phyloP scores from a whole-genome alignment of 257 asterid genomes.

The Dorcoceras hygrometricum region DNA sequence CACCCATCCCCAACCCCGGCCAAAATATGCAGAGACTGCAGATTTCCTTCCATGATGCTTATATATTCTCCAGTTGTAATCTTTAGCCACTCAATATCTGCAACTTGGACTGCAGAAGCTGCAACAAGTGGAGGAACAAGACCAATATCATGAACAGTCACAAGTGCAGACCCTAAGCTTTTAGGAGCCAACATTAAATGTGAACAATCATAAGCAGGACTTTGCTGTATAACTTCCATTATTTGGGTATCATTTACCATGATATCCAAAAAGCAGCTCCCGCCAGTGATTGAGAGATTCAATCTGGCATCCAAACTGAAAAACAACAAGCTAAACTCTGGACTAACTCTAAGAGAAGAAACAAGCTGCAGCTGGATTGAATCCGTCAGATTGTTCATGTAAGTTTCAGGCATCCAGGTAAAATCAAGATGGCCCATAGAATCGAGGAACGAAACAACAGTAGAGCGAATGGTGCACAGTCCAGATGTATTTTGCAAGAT shows the following conservation, averaged over 20 bases:
- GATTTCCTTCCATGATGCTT: conserved; percentile 69
- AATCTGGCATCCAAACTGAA: conserved; percentile 63
- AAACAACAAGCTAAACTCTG: conserved; percentile 67
- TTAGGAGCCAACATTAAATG: conserved; percentile 76
- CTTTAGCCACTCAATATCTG: conserved; percentile 87
- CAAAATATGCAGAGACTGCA: conserved; percentile 42
- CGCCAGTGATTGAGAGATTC: conserved; percentile 79
- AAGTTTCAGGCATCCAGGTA: conserved; percentile 29
- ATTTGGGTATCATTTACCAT: conserved; percentile 59
- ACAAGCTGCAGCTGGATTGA: conserved; percentile 76
- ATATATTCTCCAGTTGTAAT: conserved; percentile 56
- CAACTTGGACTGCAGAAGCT: conserved; percentile 69
- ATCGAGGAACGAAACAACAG: conserved; percentile 43
- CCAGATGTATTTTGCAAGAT: conserved; percentile 76
- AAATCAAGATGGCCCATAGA: conserved; percentile 37
- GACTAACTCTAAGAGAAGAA: conserved; percentile 69
- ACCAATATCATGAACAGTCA: conserved; percentile 74
- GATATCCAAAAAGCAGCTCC: conserved; percentile 68
- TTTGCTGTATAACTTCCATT: conserved; percentile 46
- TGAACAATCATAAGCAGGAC: conserved; percentile 46
- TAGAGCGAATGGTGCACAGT: conserved; percentile 59
- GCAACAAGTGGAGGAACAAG: conserved; percentile 73
- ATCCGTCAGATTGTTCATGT: conserved; percentile 51
- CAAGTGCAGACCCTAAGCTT: conserved; percentile 67
- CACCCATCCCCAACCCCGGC: conserved; percentile 69